phyloP scores from a whole-genome alignment of 768 basidiomycete species.

The Dendrothele bispora region DNA sequence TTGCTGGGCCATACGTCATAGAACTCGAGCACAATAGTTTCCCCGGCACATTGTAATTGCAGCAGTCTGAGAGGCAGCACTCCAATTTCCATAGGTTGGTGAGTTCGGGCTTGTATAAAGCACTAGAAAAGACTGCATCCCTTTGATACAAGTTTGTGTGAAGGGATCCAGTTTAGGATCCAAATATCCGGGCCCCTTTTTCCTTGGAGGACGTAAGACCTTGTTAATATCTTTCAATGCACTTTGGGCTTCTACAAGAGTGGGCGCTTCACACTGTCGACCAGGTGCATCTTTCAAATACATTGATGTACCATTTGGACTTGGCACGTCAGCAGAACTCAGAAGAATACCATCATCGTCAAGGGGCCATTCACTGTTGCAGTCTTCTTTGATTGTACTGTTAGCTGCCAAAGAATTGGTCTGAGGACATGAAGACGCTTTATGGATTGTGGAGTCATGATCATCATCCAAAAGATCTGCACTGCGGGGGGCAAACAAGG shows the following conservation, averaged over 20 bases:
- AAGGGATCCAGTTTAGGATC: slow-evolving; percentile 14
- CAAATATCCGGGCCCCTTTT: slow-evolving; percentile 15
- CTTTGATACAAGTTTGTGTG: slow-evolving; percentile 15
- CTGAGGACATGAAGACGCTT: no score
- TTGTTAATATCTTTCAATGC: not conserved
- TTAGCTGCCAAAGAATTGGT: no score
- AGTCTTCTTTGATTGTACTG: no score
- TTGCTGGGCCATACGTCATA: slow-evolving; percentile 12
- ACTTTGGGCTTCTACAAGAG: not conserved
- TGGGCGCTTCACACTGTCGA: not conserved
- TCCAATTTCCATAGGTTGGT: slow-evolving; percentile 19
- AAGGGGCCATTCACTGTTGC: no score
- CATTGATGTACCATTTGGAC: no score
- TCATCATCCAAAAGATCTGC: no score
- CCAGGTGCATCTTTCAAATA: no score
- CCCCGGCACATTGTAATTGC: slow-evolving; percentile 18
- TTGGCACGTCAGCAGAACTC: no score
- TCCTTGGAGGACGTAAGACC: not conserved
- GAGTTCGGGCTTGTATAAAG: slow-evolving; percentile 15
- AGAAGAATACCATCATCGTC: no score
- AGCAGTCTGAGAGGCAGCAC: slow-evolving; percentile 18
- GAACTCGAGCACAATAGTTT: slow-evolving; percentile 16
- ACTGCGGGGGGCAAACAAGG: no score
- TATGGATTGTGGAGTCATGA: no score
- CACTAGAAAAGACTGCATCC: slow-evolving; percentile 17